A percentile compares a stretch with the other conserved stretches of the same genome.
phyloP scores from a whole-genome alignment of 768 basidiomycete species.

The Coprinopsis sp. region DNA sequence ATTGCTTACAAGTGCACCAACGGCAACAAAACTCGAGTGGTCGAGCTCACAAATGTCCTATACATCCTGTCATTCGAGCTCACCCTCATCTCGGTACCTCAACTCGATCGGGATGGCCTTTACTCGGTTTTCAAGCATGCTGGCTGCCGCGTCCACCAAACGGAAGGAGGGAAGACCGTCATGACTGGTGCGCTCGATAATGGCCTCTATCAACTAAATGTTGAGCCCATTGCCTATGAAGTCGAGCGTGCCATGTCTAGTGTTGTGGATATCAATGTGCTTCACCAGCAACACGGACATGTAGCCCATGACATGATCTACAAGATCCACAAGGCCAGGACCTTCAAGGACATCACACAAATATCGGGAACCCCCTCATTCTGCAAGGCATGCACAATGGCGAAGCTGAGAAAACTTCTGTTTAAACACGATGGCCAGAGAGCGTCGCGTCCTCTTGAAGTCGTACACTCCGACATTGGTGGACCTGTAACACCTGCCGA shows the following conservation, averaged over 20 bases:
- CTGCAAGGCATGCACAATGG: conserved; percentile 10
- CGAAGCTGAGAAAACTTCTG: conserved; percentile 11
- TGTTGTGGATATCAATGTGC: background rate
- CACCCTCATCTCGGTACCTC: background rate
- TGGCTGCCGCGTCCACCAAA: background rate
- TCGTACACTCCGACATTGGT: conserved; percentile 13
- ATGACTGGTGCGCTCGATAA: background rate
- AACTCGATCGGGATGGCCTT: too few relatives aligned
- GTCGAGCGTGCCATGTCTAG: background rate
- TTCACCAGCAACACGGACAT: background rate
- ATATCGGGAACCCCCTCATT: conserved; percentile 3
- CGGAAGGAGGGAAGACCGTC: background rate
- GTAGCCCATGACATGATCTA: background rate
- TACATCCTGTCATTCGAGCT: background rate
- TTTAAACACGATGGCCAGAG: conserved; percentile 8
- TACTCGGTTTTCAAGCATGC: background rate
- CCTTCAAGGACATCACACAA: background rate
- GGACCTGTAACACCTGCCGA: too few relatives aligned
- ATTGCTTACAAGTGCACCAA: too few relatives aligned
- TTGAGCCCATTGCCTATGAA: background rate
- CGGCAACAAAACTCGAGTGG: too few relatives aligned
- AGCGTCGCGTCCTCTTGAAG: conserved; percentile 6
- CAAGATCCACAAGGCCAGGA: conserved; percentile 6
- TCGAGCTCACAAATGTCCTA: background rate
- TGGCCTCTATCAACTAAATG: background rate